Percentiles rank a stretch among this genome's conserved stretches.
phyloP scores from a whole-genome alignment of 2,329 filamentous ascomycete species.

The Aureobasidium sp. region DNA sequence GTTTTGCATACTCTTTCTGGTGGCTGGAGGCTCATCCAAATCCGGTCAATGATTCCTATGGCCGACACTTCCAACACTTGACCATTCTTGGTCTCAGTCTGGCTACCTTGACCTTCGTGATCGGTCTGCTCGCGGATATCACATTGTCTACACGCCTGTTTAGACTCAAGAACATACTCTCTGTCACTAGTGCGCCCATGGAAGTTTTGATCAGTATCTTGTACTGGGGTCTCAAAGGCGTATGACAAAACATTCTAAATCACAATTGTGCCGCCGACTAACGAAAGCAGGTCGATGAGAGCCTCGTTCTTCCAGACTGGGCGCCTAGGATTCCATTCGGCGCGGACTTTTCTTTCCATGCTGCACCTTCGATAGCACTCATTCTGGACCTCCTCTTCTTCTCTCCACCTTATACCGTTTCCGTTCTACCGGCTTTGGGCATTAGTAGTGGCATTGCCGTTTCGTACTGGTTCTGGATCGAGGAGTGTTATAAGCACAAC shows the following conservation, averaged over 20 bases:
- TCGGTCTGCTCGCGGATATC: slow-evolving; percentile 59
- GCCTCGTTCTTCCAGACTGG: slow-evolving; percentile 46
- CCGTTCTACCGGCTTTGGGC: slow-evolving; percentile 50
- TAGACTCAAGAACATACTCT: slow-evolving; percentile 58
- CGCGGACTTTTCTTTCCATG: slow-evolving; percentile 59
- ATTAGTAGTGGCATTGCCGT: slow-evolving; percentile 55
- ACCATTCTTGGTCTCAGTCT: slow-evolving; percentile 65
- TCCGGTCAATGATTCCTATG: slow-evolving; percentile 49
- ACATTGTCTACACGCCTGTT: slow-evolving; percentile 54
- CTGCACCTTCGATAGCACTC: slow-evolving; percentile 58
- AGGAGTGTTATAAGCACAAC: slow-evolving; percentile 62
- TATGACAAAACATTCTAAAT: slow-evolving; percentile 20
- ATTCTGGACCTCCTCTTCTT: slow-evolving; percentile 59
- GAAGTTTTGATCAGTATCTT: slow-evolving; percentile 64
- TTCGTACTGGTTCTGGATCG: slow-evolving; percentile 70
- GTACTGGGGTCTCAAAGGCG: slow-evolving; percentile 62
- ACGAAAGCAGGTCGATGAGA: slow-evolving; percentile 36
- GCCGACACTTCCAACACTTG: slow-evolving; percentile 64
- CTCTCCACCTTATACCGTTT: slow-evolving; percentile 65
- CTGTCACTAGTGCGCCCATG: slow-evolving; percentile 59
- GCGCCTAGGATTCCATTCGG: slow-evolving; percentile 36
- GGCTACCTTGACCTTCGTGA: slow-evolving; percentile 53
- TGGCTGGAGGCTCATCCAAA: slow-evolving; percentile 33
- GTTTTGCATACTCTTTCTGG: slow-evolving; percentile 39
- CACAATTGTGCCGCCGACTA: slow-evolving; percentile 17